phyloP scores from a whole-genome alignment of 768 basidiomycete species.

The Calocera viscosa region DNA sequence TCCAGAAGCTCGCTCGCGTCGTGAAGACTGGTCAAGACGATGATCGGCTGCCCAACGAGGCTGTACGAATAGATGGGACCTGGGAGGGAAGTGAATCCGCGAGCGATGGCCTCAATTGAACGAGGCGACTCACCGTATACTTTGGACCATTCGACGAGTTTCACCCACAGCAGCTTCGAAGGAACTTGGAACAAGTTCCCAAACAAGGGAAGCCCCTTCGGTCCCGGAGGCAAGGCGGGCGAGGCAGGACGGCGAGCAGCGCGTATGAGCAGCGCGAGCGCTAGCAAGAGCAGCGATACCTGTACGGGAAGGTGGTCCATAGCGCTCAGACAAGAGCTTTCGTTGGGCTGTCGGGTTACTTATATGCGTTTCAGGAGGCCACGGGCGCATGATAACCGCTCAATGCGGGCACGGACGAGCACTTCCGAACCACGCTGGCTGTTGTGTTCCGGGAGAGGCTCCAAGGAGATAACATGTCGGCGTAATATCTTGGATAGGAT shows the following conservation, averaged over 20 bases:
- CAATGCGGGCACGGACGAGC: no score
- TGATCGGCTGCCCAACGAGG: neutral
- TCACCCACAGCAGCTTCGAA: constrained; percentile 36
- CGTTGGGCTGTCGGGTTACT: no score
- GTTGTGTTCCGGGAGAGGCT: no score
- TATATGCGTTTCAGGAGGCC: no score
- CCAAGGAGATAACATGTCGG: no score
- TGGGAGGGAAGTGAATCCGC: neutral
- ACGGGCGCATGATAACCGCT: no score
- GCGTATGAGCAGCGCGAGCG: neutral
- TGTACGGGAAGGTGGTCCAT: no score
- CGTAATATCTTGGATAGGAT: no score
- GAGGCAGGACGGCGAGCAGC: neutral
- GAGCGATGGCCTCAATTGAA: no score
- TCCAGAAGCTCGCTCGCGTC: neutral
- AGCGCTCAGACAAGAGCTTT: no score
- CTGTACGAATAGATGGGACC: neutral
- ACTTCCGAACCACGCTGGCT: no score
- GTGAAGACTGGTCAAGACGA: neutral
- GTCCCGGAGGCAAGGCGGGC: constrained; percentile 35
- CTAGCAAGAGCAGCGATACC: neutral
- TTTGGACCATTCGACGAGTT: neutral
- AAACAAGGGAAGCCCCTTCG: constrained; percentile 40
- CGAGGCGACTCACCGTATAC: neutral
- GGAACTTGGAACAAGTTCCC: constrained; percentile 48